Percentiles rank a stretch among this genome's conserved stretches.
Conservation (phyloP, 73 alveolate genomes). For the Tetrahymena malaccensis region DNA sequence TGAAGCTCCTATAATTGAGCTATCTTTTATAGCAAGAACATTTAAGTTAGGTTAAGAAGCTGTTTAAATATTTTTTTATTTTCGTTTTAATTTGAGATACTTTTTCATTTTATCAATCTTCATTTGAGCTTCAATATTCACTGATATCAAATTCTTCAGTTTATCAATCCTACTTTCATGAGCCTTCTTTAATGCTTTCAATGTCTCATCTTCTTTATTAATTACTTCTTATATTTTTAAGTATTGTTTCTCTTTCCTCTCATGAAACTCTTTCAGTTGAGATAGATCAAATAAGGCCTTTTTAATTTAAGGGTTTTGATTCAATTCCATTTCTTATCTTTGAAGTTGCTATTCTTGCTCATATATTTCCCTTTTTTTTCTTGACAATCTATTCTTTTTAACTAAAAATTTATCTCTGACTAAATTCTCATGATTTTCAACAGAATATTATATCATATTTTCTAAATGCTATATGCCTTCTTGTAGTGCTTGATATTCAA, state of each 20-base stretch:
- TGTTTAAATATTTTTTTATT: not conserved
- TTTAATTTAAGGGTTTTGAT: not conserved
- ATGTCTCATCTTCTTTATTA: not conserved
- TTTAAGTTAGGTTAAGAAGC: not conserved
- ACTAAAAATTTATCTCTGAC: not conserved
- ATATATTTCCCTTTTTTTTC: not conserved
- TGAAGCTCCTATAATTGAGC: not conserved
- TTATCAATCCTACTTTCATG: not conserved
- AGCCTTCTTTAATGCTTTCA: not conserved
- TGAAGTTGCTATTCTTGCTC: not conserved
- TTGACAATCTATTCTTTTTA: not conserved
- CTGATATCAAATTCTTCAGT: not conserved
- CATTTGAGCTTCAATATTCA: not conserved
- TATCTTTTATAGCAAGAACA: not conserved
- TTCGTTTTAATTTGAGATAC: not conserved
- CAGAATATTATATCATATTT: not conserved
- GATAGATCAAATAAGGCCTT: not conserved
- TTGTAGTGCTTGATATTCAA: not conserved
- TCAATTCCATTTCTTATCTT: not conserved
- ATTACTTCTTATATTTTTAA: not conserved
- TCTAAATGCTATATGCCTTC: not conserved
- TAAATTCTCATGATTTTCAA: not conserved
- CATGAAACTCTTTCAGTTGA: not conserved
- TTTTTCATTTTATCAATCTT: not conserved
- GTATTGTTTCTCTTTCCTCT: not conserved